Conservation (phyloP, 495 filamentous ascomycete genomes). For the Aspergillus leporis region DNA sequence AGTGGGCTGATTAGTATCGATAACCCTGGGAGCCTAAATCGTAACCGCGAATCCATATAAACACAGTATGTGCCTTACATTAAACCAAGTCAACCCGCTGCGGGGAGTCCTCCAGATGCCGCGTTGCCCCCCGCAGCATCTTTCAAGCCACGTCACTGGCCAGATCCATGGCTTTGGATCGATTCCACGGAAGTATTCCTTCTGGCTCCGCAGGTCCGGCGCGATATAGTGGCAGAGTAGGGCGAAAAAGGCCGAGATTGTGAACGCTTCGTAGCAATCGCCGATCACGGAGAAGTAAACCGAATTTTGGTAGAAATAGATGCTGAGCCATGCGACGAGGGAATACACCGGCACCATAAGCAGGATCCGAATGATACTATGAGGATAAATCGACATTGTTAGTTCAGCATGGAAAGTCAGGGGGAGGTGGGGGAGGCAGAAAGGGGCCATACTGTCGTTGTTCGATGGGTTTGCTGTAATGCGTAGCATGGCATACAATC, state of each 20-base stretch:
- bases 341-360: slow-evolving; percentile 90
- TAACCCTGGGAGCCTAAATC: no score
- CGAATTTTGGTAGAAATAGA: slow-evolving; percentile 74
- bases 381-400: not conserved
- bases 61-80: slow-evolving; percentile 44
- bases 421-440: slow-evolving; percentile 24
- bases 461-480: slow-evolving; percentile 81
- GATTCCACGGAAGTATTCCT: slow-evolving; percentile 79
- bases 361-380: slow-evolving; percentile 84
- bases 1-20: slow-evolving; percentile 10
- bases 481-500: slow-evolving; percentile 74
- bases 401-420: slow-evolving; percentile 3
- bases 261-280: slow-evolving; percentile 91
- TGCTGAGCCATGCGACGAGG: slow-evolving; percentile 73
- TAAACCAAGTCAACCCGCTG: slow-evolving; percentile 93
- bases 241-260: slow-evolving; percentile 89
- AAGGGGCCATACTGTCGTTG: slow-evolving; percentile 72
- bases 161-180: slow-evolving; percentile 71
- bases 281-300: slow-evolving; percentile 81
- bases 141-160: slow-evolving; percentile 65
- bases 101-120: slow-evolving; percentile 72
- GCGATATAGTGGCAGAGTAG: slow-evolving; percentile 82
- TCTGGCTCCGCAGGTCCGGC: slow-evolving; percentile 79
- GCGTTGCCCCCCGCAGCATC: slow-evolving; percentile 63
- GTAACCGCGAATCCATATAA: not conserved